Percentiles rank a stretch among this genome's conserved stretches.
Conservation (phyloP, 768 basidiomycete species). For the Amylocystis lapponica region DNA sequence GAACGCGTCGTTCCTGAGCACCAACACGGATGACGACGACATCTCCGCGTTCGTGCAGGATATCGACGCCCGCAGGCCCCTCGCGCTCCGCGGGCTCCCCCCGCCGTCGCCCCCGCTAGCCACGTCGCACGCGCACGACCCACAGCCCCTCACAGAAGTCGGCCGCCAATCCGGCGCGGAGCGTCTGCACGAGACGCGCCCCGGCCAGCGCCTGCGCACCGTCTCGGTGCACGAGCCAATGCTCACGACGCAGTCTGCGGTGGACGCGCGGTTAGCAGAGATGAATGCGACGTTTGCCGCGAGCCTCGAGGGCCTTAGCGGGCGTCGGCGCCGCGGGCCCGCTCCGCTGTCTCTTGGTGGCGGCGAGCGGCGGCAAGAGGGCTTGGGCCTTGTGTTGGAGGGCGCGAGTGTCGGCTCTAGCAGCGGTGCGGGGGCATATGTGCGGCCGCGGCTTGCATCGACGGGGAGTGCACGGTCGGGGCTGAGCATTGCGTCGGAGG, state of each 20-base stretch:
- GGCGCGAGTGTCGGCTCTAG: neutral
- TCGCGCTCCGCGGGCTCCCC: constrained; percentile 27
- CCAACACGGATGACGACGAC: constrained; percentile 65
- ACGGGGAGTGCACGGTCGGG: constrained; percentile 30
- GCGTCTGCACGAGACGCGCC: too few species aligned
- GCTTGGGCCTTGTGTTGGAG: neutral
- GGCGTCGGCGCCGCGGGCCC: constrained; percentile 25
- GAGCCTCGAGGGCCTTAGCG: constrained; percentile 53
- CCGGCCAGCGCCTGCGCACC: constrained; percentile 12
- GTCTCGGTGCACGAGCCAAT: constrained; percentile 39
- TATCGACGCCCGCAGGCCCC: constrained; percentile 64
- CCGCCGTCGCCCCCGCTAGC: constrained; percentile 6
- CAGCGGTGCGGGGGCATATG: constrained; percentile 8
- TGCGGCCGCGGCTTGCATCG: constrained; percentile 25
- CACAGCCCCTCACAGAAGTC: neutral
- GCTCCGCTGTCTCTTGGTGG: neutral
- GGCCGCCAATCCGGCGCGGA: neutral
- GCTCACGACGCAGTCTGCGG: constrained; percentile 60
- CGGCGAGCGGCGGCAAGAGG: neutral
- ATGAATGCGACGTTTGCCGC: constrained; percentile 68
- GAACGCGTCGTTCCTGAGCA: constrained; percentile 41
- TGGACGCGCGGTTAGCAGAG: constrained; percentile 55
- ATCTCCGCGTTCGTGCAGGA: constrained; percentile 75
- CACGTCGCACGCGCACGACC: constrained; percentile 13
- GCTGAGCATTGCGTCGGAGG: constrained; percentile 38